Evolutionary conservation across 768 basidiomycete genomes (phyloP).

Genomic region (Psilocybe cyanescens): DNA sequence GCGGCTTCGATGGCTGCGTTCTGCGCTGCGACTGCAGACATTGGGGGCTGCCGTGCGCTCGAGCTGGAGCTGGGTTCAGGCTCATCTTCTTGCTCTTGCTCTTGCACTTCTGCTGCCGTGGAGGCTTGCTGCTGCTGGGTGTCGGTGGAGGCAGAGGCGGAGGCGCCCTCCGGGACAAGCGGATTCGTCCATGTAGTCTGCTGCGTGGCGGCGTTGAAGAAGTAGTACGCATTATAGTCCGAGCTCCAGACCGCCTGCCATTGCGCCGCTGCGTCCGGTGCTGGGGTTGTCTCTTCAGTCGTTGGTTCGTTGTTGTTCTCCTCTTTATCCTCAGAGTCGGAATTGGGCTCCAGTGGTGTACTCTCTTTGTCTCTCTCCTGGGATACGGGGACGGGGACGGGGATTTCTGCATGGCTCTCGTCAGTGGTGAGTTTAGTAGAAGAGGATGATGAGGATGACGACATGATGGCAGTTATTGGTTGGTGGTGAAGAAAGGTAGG

Average conservation of each 20-base stretch:
- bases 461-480: background rate
- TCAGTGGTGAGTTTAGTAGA: background rate
- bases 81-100: background rate
- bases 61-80: constrained; percentile 18
- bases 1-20: constrained; percentile 66
- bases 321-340: background rate
- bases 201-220: constrained; percentile 74
- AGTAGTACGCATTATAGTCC: constrained; percentile 82
- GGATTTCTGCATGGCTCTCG: background rate
- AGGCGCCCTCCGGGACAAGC: constrained; percentile 41
- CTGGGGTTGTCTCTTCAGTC: background rate
- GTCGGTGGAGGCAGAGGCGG: background rate
- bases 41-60: constrained; percentile 5
- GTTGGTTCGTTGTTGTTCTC: background rate
- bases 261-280: constrained; percentile 22
- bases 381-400: background rate
- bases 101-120: constrained; percentile 4
- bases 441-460: background rate
- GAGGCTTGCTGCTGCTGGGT: constrained; percentile 1
- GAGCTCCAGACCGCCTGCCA: constrained; percentile 89
- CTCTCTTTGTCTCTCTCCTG: background rate
- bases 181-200: constrained; percentile 90
- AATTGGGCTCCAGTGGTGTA: background rate
- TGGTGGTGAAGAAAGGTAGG: background rate
- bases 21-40: constrained; percentile 33